These are phyloP conservation scores for Clavispora vitiphila DNA, from an alignment of 805 yeast species.

Conservation along the genomic window DNA sequence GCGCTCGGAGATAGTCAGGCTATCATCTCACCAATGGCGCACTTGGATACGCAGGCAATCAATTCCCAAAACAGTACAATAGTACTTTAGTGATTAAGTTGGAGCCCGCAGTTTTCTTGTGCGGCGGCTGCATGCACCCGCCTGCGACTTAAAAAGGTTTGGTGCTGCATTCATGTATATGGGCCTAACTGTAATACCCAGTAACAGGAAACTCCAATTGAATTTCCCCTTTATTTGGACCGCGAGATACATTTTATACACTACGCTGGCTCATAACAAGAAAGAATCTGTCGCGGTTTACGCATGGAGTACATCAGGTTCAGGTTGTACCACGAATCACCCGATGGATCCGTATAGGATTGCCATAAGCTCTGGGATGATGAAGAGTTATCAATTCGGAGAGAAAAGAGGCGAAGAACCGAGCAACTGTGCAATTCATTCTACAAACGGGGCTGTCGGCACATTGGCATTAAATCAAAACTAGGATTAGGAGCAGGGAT, in stretches of 20 bases:
- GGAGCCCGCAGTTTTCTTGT: not conserved
- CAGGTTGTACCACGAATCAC: not conserved
- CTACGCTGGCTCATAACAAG: not conserved
- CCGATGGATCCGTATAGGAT: not conserved
- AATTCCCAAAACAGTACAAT: not conserved
- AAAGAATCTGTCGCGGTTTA: not conserved
- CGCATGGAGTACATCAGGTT: not conserved
- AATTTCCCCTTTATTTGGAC: not conserved
- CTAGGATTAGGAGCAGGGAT: not conserved
- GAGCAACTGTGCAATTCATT: not conserved
- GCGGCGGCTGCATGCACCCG: not conserved
- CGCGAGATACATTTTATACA: not conserved
- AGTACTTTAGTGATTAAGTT: not conserved
- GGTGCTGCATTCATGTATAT: not conserved
- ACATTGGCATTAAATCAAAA: not conserved
- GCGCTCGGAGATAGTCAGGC: not conserved
- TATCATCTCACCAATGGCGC: not conserved
- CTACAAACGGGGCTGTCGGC: not conserved
- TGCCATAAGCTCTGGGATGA: not conserved
- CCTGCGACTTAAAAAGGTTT: not conserved
- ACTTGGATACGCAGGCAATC: not conserved
- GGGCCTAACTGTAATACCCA: not conserved
- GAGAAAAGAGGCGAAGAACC: not conserved
- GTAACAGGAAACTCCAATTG: not conserved
- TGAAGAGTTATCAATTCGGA: not conserved